phyloP scores from a whole-genome alignment of 495 filamentous ascomycete genomes.

The Penicillium riverlandense region DNA sequence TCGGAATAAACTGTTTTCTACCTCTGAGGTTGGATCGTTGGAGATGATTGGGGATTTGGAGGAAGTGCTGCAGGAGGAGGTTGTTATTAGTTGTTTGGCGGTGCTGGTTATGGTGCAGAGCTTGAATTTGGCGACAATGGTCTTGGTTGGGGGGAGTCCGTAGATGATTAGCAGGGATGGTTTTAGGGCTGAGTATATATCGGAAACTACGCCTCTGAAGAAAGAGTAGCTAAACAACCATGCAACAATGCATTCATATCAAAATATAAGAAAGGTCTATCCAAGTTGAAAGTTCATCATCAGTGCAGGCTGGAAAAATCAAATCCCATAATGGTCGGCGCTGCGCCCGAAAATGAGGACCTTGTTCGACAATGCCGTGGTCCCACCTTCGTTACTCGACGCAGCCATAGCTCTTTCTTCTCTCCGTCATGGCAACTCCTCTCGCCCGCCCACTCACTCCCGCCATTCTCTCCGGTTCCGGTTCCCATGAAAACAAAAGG shows the following conservation, averaged over 20 bases:
- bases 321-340: neutral
- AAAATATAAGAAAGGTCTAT: slow-evolving; percentile 22
- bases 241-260: slow-evolving; percentile 15
- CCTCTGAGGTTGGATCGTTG: slow-evolving; percentile 1
- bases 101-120: slow-evolving; percentile 4
- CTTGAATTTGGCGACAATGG: slow-evolving; percentile 1
- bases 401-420: slow-evolving; percentile 5
- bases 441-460: neutral
- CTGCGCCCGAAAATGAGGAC: too few relatives aligned
- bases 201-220: neutral
- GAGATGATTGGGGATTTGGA: neutral
- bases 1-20: slow-evolving; percentile 2
- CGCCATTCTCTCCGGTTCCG: too few relatives aligned
- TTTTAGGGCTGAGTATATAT: neutral
- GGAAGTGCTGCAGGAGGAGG: neutral
- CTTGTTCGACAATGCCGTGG: slow-evolving; percentile 3
- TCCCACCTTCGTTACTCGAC: slow-evolving; percentile 8
- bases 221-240: slow-evolving; percentile 3
- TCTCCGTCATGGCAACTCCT: slow-evolving; percentile 10
- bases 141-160: neutral
- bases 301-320: slow-evolving; percentile 21
- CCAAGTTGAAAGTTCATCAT: slow-evolving; percentile 18
- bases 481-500: slow-evolving; percentile 5
- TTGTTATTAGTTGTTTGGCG: slow-evolving; percentile 1
- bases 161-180: neutral